A percentile compares a stretch with the other conserved stretches of the same genome.
phyloP scores from a whole-genome alignment of 352 stramenopile species.

The Phytophthora nicotianae region DNA sequence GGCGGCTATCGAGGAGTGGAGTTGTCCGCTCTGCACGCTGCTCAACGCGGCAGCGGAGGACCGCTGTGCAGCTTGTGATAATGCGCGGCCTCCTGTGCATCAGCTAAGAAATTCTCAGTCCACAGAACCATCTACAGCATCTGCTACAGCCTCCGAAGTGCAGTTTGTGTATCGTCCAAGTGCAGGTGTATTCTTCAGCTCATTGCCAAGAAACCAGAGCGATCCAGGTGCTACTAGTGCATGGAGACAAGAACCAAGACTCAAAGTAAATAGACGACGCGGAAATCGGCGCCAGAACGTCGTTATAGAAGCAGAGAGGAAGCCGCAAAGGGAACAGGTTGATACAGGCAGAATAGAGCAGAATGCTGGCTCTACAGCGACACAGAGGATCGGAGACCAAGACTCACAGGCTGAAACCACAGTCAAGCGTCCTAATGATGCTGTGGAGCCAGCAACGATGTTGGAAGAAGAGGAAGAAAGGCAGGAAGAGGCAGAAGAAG shows the following conservation, averaged over 20 bases:
- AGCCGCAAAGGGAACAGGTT: slow-evolving; percentile 7
- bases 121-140: slow-evolving; percentile 3
- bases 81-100: slow-evolving; percentile 29
- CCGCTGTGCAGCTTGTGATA: slow-evolving; percentile 61
- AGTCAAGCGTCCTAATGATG: not conserved
- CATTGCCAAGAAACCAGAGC: slow-evolving; percentile 8
- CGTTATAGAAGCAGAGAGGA: slow-evolving; percentile 2
- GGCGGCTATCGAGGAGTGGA: slow-evolving; percentile 44
- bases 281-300: slow-evolving; percentile 6
- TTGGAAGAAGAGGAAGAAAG: slow-evolving; percentile 6
- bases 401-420: not conserved
- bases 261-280: slow-evolving; percentile 43
- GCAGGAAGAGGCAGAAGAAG: slow-evolving; percentile 25
- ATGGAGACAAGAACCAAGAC: slow-evolving; percentile 43
- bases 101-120: slow-evolving; percentile 4
- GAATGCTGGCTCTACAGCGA: slow-evolving; percentile 3
- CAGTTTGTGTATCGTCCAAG: slow-evolving; percentile 21
- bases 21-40: slow-evolving; percentile 72
- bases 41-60: slow-evolving; percentile 54
- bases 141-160: slow-evolving; percentile 8
- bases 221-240: not conserved
- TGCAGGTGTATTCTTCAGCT: slow-evolving; percentile 55
- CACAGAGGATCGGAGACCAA: not conserved
- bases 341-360: slow-evolving; percentile 8
- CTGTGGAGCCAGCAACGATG: slow-evolving; percentile 7